Percentiles rank a stretch among this genome's conserved stretches.
Conservation (phyloP, 2,329 filamentous ascomycete genomes). For the Colletotrichum musae region DNA sequence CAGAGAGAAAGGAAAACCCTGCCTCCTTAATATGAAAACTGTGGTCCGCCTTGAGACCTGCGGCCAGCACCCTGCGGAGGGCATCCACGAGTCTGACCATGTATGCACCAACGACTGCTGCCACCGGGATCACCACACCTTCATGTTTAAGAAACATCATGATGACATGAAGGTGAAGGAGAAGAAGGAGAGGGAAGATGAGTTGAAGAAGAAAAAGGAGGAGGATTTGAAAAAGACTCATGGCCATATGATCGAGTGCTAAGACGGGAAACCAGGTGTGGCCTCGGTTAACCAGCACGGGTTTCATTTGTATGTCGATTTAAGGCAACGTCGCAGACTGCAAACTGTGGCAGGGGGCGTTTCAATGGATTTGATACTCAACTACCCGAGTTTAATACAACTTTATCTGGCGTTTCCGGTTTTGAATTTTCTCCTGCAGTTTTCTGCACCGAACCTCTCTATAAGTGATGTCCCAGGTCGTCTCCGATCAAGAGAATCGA, state of each 20-base stretch:
- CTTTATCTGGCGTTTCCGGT: neutral
- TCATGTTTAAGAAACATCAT: neutral
- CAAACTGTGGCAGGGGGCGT: too few relatives aligned
- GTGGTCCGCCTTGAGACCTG: too few relatives aligned
- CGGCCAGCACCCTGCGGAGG: too few relatives aligned
- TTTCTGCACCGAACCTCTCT: neutral
- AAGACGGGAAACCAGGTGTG: neutral
- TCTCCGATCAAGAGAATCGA: conserved; percentile 26
- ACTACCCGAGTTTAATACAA: too few relatives aligned
- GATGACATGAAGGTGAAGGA: neutral
- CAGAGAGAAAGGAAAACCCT: conserved; percentile 18
- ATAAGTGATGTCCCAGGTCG: conserved; percentile 16
- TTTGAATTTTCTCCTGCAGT: neutral
- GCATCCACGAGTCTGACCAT: neutral
- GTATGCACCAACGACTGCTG: neutral
- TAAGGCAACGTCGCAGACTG: too few relatives aligned
- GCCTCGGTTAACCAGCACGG: too few relatives aligned
- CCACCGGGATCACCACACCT: neutral
- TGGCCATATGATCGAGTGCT: neutral
- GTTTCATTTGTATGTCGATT: too few relatives aligned
- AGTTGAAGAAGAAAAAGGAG: neutral
- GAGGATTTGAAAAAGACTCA: neutral
- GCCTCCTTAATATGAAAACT: too few relatives aligned
- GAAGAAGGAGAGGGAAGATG: neutral
- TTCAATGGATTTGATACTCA: too few relatives aligned